Base-by-base conservation (phyloP, 2,329 filamentous ascomycete genomes). In the Phaeosphaeriaceae sp. region DNA sequence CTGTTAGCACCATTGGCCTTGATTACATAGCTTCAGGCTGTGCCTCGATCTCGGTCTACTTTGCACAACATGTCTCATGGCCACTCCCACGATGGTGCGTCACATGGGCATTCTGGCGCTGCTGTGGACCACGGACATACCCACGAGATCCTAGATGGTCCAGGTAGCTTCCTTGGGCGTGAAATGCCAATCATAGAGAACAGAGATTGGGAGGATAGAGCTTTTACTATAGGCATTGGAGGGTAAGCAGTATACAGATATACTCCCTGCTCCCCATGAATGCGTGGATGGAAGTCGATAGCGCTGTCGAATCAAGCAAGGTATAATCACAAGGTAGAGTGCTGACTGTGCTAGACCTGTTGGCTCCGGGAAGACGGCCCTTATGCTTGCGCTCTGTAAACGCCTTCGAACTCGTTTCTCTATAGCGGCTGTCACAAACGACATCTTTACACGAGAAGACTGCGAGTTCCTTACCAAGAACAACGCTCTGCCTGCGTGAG, bases 361-460 rank as follows among this genome's bases (percentile, higher is more conserved):
- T 45, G 94, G 94, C 58, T 97, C 92, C 18, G 94, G 94, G 70
- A 99, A 99, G 76, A 97, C 94, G 0, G 94, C 94, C 15, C 84
- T 97, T 21, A 97, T 99, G 93, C 86, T 97, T 9, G 88, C 90
- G 32, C 89, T 97, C 61, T 97, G 92, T 79, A 87, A 87, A 29
- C 87, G 88, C 6, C 86, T 99, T 6, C 89, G 94, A 54, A 81
- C 87, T 42, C 80, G 83, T 46, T 92, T 90, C 83, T 91, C 87
- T 70, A 89, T 99, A 67, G 94, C 94, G 1, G 94, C 92, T 52
- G 93, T 99, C 17, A 99, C 94, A 41, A 97, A 97, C 81, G 93
- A 97, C 81, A 97, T 97, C 81, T 97, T 97, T 81, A 97, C 93
- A 17, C 88, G 82, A 58, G 94, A 99, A 78, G 94, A 99, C 80